These are phyloP conservation scores for Psidium friedrichsthalianum DNA, from an alignment of 345 rosid species.

Conservation along the genomic window DNA sequence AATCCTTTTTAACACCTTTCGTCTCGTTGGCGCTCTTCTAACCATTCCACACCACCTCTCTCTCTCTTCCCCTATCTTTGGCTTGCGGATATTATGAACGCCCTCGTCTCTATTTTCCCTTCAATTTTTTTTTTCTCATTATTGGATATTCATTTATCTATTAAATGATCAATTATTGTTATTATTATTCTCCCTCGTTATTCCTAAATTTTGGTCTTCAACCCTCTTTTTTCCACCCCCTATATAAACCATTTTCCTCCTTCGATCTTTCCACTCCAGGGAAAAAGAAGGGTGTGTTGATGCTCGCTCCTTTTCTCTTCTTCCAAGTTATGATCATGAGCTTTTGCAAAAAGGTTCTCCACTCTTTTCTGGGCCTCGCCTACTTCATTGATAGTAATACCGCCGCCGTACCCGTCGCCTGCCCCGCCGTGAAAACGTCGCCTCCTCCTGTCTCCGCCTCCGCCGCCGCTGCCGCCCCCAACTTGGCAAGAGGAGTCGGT, in stretches of 20 bases:
- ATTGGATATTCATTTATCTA: not conserved
- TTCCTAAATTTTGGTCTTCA: not conserved
- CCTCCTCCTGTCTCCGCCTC: too few species aligned
- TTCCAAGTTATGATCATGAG: constrained; percentile 21
- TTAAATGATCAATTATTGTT: not conserved
- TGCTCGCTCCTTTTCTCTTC: not conserved
- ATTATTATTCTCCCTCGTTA: not conserved
- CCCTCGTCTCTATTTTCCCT: constrained; percentile 7
- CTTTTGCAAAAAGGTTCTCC: constrained; percentile 40
- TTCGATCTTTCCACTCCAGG: not conserved
- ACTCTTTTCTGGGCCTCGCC: constrained; percentile 23
- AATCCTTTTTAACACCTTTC: not conserved
- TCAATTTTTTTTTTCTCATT: not conserved
- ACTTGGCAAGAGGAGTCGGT: constrained; percentile 10
- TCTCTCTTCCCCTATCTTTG: constrained; percentile 11
- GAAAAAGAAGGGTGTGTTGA: not conserved
- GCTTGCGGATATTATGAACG: constrained; percentile 26
- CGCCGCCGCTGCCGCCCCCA: not conserved
- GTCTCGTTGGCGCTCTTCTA: constrained; percentile 18
- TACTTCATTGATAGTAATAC: not conserved
- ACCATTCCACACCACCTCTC: constrained; percentile 10
- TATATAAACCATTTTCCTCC: not conserved
- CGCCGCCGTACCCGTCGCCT: not conserved
- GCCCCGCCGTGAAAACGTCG: not conserved
- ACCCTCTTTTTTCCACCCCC: not conserved